Conservation (phyloP, 768 basidiomycete genomes). For the Chalciporus sphaerocephalus region DNA sequence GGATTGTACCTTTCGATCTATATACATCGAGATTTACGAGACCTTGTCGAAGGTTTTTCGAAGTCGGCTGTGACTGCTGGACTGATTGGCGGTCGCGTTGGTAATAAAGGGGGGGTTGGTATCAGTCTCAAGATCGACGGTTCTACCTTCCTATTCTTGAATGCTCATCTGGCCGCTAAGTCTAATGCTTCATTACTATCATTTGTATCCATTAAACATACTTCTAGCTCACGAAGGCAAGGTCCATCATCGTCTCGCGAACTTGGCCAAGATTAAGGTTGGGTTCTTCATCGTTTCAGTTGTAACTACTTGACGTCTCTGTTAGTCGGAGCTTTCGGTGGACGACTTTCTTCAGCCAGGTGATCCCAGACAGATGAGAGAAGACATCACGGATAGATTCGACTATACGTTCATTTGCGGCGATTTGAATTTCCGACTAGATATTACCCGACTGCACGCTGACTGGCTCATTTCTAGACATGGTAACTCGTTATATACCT, state of each 20-base stretch:
- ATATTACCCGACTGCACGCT: constrained; percentile 85
- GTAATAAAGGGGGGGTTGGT: constrained; percentile 93
- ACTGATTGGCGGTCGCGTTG: constrained; percentile 83
- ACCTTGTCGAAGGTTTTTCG: constrained; percentile 64
- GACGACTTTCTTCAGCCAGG: constrained; percentile 68
- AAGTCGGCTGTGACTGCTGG: constrained; percentile 85
- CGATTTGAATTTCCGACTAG: constrained; percentile 87
- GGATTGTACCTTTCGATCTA: constrained; percentile 79
- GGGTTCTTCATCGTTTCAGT: neutral
- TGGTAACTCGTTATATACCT: constrained; percentile 39
- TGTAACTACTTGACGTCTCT: constrained; percentile 3
- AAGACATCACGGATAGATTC: constrained; percentile 86
- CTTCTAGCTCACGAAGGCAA: constrained; percentile 69
- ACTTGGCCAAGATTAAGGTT: constrained; percentile 86
- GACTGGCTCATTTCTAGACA: constrained; percentile 88
- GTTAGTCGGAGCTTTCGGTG: constrained; percentile 69
- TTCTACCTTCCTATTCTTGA: constrained; percentile 83
- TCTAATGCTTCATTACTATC: constrained; percentile 2
- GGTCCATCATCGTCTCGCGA: constrained; percentile 74
- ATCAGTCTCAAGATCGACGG: constrained; percentile 79
- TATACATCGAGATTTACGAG: constrained; percentile 65
- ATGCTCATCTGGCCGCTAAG: constrained; percentile 82
- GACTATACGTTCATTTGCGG: constrained; percentile 88
- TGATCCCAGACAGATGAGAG: constrained; percentile 63
- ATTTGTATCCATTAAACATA: neutral